Evolutionary conservation across 257 asterid genomes (phyloP), one percentile per base, ranked within the genome.

Genomic region (Rubia yunnanensis): DNA sequence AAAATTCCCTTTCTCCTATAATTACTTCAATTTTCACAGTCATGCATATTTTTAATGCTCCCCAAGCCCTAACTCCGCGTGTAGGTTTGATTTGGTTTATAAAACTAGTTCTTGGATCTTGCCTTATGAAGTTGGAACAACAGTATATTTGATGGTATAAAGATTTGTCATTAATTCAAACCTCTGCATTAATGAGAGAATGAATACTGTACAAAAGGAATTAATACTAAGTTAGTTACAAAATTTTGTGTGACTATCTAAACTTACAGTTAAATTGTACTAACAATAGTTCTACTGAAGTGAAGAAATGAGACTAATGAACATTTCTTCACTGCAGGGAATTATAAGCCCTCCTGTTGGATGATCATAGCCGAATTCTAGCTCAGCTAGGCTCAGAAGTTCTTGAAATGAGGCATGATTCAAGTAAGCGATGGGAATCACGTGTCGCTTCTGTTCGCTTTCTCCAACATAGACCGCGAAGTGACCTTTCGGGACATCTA

Each of bases 271-370:
- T 36, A 8, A 53, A 53, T 3, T 0, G 10, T 18, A 15, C 32
- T 38, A 39, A 38, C 35, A 22, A 3, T 18, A n/a, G 17, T 41
- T n/a, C 67, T 63, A 63, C 50, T 60, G 35, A 34, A 60, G 14
- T 34, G 65, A 81, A 36, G 82, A 79, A 23, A 80, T 78, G 0
- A 85, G 73, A 70, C 63, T 55, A 54, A 55, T 60, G 72, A 83
- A 82, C 14, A 70, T 41, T 26, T 79, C 74, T 50, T 83, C 87
- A 22, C 71, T 67, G 71, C 89, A 78, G 5, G 89, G 87, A 14
- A 83, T 81, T 1, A 83, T 85, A 39, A 86, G 52, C n/a, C 89
- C 87, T 80, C 89, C 87, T 80, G 73, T 79, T 28, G 89, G 89
- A 73, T 83, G 82, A 70, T 76, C 72, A 49, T 77, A 83, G 15